Base-by-base conservation (phyloP, 768 basidiomycete genomes). In the Pleurotus tuber-regium region DNA sequence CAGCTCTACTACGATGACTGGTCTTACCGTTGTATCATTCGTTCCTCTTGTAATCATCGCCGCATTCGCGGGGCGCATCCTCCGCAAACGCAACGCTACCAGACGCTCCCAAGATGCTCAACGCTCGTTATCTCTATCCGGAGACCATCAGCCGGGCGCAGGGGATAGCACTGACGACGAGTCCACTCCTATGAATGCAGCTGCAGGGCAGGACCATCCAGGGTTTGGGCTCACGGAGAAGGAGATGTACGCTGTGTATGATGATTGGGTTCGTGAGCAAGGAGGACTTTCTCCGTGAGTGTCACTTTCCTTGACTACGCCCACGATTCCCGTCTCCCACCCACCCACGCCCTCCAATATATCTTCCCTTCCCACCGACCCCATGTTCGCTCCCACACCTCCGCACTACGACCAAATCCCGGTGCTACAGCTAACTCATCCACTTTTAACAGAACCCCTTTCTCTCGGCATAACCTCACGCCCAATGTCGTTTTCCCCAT, bases 271-370 rank as follows among this genome's bases (percentile, higher is more conserved):
- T 5, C 46, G 31, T 31, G 29, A 48, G n/a, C 46, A 48, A 4
- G 46, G 46, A 12, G 46, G 46, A 0, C 46, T 48, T 35, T 35
- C 46, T 16, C 29, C 19, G 46, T 48, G 30, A 48, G 46, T 48
- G n/a, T 46, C 12, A n/a, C n/a, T n/a, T n/a, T n/a, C n/a, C n/a
- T n/a, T n/a, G n/a, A n/a, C n/a, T n/a, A n/a, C n/a, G n/a, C n/a
- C n/a, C n/a, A n/a, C 43, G n/a, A 30, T 30, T 35, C 31, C 23
- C 43, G 6, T 33, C 29, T 16, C 9, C 16, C 18, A 19, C 23
- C 19, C 8, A n/a, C 44, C n/a, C 16, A 11, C n/a, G 18, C 21
- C 28, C 21, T n/a, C 23, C n/a, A 4, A 8, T 4, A 12, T 46
- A 16, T 7, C 9, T 31, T 11, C 33, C 33, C 33, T 38, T 38